Evolutionary conservation across 176 grass and related monocot species (phyloP).

Genomic region (Ampelocalamus luodianensis): DNA sequence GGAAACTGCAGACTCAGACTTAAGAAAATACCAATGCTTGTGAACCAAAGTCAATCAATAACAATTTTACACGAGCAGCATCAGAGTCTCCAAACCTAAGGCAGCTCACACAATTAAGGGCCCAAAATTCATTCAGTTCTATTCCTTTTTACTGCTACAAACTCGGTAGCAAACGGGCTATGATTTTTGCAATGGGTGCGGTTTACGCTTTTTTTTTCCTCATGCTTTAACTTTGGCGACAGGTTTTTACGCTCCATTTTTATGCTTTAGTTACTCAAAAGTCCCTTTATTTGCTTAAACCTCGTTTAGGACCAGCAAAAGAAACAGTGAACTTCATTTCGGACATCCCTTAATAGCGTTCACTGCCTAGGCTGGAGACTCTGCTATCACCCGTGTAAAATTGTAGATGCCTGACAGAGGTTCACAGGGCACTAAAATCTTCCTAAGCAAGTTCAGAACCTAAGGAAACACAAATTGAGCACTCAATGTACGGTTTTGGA

Average conservation of each 20-base stretch:
- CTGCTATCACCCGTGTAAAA: not conserved
- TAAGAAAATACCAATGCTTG: not conserved
- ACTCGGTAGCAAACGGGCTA: not conserved
- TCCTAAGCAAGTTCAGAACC: not conserved
- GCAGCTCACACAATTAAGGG: not conserved
- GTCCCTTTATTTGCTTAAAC: not conserved
- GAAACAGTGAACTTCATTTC: not conserved
- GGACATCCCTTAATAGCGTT: not conserved
- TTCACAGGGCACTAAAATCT: not conserved
- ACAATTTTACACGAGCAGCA: not conserved
- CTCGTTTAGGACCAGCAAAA: not conserved
- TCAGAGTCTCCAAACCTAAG: not conserved
- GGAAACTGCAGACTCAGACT: not conserved
- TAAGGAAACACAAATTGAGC: not conserved
- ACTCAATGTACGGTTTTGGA: not conserved
- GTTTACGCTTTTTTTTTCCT: not conserved
- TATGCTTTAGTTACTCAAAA: not conserved
- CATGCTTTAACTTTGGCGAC: not conserved
- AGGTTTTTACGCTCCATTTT: not conserved
- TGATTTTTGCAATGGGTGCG: not conserved
- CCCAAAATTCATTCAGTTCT: not conserved
- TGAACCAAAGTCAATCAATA: not conserved
- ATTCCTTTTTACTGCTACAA: not conserved
- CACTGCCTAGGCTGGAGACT: not conserved
- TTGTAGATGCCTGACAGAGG: not conserved